phyloP scores from a whole-genome alignment of 352 stramenopile genomes.

The Elongisporangium anandrum region DNA sequence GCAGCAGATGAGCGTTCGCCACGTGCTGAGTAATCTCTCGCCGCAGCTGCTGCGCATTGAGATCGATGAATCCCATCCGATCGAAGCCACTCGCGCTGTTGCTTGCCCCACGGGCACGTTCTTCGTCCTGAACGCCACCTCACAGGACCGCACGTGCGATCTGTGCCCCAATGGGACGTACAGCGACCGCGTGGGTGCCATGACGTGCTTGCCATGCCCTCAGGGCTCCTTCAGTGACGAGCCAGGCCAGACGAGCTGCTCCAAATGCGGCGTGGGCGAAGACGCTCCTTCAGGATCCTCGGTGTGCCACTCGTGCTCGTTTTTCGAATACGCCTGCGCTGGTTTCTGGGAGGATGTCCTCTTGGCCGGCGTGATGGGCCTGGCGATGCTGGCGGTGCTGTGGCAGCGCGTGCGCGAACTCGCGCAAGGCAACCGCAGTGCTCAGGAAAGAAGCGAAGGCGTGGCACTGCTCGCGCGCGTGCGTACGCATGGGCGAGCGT shows the following conservation, averaged over 20 bases:
- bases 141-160: constrained; percentile 11
- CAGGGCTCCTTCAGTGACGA: constrained; percentile 27
- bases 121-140: constrained; percentile 4
- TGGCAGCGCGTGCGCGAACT: constrained; percentile 26
- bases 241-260: constrained; percentile 33
- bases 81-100: constrained; percentile 21
- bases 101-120: constrained; percentile 26
- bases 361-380: constrained; percentile 15
- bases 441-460: constrained; percentile 33
- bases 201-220: constrained; percentile 34
- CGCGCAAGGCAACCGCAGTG: constrained; percentile 19
- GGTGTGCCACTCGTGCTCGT: constrained; percentile 39
- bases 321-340: constrained; percentile 42
- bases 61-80: not conserved
- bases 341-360: constrained; percentile 57
- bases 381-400: constrained; percentile 12
- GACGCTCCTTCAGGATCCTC: constrained; percentile 28
- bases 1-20: not conserved
- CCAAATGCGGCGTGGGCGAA: constrained; percentile 25
- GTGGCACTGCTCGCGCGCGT: constrained; percentile 42
- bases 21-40: constrained; percentile 2
- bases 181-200: constrained; percentile 16
- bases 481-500: constrained; percentile 42
- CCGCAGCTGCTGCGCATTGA: constrained; percentile 12
- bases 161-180: constrained; percentile 33